Percentiles rank a stretch among this genome's conserved stretches.
phyloP scores from a whole-genome alignment of 2,329 filamentous ascomycete genomes.

The Cladosporium colombiae region DNA sequence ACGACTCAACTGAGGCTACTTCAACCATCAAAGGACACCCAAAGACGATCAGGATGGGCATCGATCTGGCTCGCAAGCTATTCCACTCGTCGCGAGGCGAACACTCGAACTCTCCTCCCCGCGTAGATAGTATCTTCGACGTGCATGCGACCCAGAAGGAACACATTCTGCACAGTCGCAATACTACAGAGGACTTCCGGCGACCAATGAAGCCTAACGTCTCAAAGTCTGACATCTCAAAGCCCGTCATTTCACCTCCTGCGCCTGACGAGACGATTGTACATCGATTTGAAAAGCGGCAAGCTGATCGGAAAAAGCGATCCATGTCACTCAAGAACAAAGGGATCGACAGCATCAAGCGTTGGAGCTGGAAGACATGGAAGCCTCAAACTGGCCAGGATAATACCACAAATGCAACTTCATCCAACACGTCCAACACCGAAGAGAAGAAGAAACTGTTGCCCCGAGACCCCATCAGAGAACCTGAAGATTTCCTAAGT shows the following conservation, averaged over 20 bases:
- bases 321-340: conserved; percentile 1
- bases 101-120: not conserved
- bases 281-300: not conserved
- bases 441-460: not conserved
- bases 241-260: not conserved
- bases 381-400: not conserved
- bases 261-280: not conserved
- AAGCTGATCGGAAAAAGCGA: not conserved
- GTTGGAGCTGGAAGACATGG: conserved; percentile 8
- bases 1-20: not conserved
- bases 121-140: not conserved
- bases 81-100: not conserved
- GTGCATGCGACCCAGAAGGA: conserved; percentile 3
- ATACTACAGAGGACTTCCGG: not conserved
- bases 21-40: not conserved
- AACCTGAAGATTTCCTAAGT: not conserved
- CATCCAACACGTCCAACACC: not conserved
- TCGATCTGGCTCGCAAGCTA: not conserved
- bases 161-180: not conserved
- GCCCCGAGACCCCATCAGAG: not conserved
- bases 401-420: not conserved
- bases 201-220: not conserved
- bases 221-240: not conserved
- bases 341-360: not conserved
- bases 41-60: not conserved